Percentiles rank a stretch among this genome's conserved stretches.
phyloP scores from a whole-genome alignment of 257 asterid species.

The Fraxinus pennsylvanica region DNA sequence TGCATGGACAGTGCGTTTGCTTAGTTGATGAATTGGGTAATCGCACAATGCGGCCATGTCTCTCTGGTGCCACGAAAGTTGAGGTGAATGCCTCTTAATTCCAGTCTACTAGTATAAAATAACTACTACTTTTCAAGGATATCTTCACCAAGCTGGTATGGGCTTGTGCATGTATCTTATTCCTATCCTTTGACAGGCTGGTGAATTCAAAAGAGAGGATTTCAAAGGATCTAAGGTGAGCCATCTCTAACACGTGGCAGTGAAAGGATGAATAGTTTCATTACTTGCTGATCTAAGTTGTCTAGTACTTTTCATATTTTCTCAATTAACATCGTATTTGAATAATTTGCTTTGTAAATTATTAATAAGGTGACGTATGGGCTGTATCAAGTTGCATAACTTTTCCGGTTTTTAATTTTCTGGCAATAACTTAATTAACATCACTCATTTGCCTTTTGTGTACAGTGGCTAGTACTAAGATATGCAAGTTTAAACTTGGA shows the following conservation, averaged over 20 bases:
- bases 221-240: constrained; percentile 91
- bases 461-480: constrained; percentile 94
- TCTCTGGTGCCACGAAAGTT: constrained; percentile 79
- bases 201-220: constrained; percentile 69
- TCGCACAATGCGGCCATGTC: constrained; percentile 98
- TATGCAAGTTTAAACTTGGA: constrained; percentile 73
- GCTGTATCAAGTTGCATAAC: constrained; percentile 3
- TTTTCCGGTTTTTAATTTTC: constrained; percentile 1
- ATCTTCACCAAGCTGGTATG: constrained; percentile 20
- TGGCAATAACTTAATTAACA: neutral
- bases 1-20: constrained; percentile 80
- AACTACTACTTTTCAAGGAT: constrained; percentile 25
- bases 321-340: neutral
- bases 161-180: constrained; percentile 30
- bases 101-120: constrained; percentile 16
- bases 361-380: neutral
- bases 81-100: constrained; percentile 55
- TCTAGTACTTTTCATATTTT: neutral
- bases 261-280: neutral
- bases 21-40: constrained; percentile 89
- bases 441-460: constrained; percentile 27
- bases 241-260: constrained; percentile 8
- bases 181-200: constrained; percentile 61
- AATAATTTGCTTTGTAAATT: neutral
- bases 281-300: neutral